phyloP scores from a whole-genome alignment of 768 basidiomycete genomes.

The Plicaturopsis crispa region DNA sequence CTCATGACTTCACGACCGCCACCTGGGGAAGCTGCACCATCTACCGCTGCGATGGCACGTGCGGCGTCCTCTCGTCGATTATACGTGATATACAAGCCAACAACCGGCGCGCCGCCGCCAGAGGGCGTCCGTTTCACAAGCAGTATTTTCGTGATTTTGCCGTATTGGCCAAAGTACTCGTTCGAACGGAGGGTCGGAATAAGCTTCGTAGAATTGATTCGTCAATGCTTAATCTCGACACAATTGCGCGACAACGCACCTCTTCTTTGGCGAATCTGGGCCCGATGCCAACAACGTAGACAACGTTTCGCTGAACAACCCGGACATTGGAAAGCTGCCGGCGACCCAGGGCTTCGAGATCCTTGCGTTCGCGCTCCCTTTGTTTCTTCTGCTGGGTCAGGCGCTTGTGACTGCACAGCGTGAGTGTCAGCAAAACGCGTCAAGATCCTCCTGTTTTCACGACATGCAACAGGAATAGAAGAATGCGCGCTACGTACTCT shows the following conservation, averaged over 20 bases:
- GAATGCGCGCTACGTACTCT: conserved; percentile 57
- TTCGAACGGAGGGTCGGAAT: conserved; percentile 88
- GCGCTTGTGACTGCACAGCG: conserved; percentile 80
- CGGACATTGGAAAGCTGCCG: conserved; percentile 88
- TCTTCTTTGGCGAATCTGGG: conserved; percentile 94
- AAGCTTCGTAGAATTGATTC: conserved; percentile 38
- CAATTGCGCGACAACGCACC: conserved; percentile 38
- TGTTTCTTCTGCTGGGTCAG: conserved; percentile 93
- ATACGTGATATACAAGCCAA: conserved; percentile 97
- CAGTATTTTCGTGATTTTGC: conserved; percentile 93
- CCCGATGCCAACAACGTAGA: conserved; percentile 94
- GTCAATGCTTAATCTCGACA: conserved; percentile 7
- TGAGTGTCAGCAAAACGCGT: conserved; percentile 6
- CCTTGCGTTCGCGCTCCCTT: conserved; percentile 91
- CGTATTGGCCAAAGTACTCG: conserved; percentile 98
- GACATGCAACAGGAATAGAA: conserved; percentile 8
- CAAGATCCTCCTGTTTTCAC: conserved; percentile 6
- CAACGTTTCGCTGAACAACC: conserved; percentile 94
- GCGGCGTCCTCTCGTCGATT: conserved; percentile 92
- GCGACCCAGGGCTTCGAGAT: conserved; percentile 79
- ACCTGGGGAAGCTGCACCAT: conserved; percentile 86
- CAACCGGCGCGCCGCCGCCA: conserved; percentile 61
- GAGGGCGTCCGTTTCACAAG: conserved; percentile 83
- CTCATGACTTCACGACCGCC: conserved; percentile 86
- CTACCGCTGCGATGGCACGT: conserved; percentile 86